Percentiles rank a stretch among this genome's conserved stretches.
Conservation (phyloP, 2,329 filamentous ascomycete genomes). For the Scolecobasidium constrictum region DNA sequence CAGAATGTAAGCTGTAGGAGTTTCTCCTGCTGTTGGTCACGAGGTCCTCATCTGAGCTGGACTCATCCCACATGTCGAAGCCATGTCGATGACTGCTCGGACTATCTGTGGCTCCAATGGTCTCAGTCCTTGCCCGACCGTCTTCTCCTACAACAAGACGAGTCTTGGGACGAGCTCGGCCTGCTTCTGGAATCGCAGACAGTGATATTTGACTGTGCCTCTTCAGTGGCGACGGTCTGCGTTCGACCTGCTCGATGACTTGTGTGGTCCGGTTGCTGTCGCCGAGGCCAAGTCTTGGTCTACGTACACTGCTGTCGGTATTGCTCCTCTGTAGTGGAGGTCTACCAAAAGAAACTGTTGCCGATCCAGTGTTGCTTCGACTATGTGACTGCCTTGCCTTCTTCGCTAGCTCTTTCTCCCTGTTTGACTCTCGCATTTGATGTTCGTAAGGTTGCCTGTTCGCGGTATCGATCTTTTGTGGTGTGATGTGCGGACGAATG, state of each 20-base stretch:
- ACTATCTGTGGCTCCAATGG: slow-evolving; percentile 15
- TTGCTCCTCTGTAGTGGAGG: slow-evolving; percentile 34
- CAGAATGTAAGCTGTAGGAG: slow-evolving; percentile 22
- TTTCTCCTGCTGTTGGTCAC: slow-evolving; percentile 22
- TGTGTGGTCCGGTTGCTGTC: slow-evolving; percentile 19
- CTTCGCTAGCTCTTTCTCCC: slow-evolving; percentile 20
- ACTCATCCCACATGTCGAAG: slow-evolving; percentile 15
- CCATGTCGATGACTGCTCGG: neutral
- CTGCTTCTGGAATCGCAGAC: slow-evolving; percentile 34
- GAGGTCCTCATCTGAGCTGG: slow-evolving; percentile 22
- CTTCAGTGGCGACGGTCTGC: slow-evolving; percentile 37
- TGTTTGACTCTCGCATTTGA: slow-evolving; percentile 21
- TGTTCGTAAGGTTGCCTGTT: slow-evolving; percentile 29
- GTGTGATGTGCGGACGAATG: slow-evolving; percentile 12
- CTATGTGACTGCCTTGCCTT: slow-evolving; percentile 4
- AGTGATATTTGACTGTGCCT: slow-evolving; percentile 29
- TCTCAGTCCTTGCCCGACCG: slow-evolving; percentile 36
- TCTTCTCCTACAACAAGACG: slow-evolving; percentile 37
- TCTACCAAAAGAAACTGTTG: slow-evolving; percentile 21
- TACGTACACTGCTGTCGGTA: slow-evolving; percentile 30
- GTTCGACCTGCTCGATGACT: slow-evolving; percentile 22
- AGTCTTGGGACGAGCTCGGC: slow-evolving; percentile 23
- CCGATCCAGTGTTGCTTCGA: slow-evolving; percentile 28
- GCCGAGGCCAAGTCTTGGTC: slow-evolving; percentile 18
- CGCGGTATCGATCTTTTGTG: slow-evolving; percentile 15